Evolutionary conservation across 2,329 filamentous ascomycete genomes (phyloP), one percentile per base, ranked within the genome.

Genomic region (Phoma sp.): DNA sequence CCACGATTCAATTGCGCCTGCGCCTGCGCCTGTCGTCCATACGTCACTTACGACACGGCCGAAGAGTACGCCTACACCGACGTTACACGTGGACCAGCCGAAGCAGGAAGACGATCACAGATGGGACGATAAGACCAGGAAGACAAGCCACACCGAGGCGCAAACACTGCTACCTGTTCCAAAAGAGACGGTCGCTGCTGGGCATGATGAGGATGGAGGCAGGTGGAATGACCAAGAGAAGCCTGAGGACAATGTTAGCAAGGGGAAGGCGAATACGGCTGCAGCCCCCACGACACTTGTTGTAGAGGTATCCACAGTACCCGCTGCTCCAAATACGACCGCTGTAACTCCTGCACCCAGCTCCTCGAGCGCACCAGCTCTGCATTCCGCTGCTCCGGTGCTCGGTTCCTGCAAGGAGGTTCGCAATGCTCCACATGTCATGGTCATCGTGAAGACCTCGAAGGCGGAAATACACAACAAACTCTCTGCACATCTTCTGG

Each of bases 391-490:
- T 27, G 43, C 38, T 2, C 52, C 32, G 27, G 53, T 50, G 8
- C 19, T 31, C 8, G 58, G 57, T 7, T 59, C 61, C 32, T 74
- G 69, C 58, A 65, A 61, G 36, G 61, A 71, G 8, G 65, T 68
- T 24, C 55, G 61, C 1, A 74, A 73, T 25, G 73, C 74, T 3
- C 75, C 82, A 3, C 78, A 86, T 64, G 71, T 86, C 41, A 80
- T 86, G 55, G 78, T 87, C 15, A 74, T 85, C 9, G 75, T 87
- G 57, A 82, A 82, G 59, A 87, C 85, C 0, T 85, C 84, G 48
- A 83, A 84, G 15, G 84, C 82, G 7, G 84, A 87, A 62, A 78
- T 83, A 13, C 70, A 76, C 48, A 77, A 81, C 25, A 85, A 85
- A 65, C 77, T 87, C 2, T 82, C 83, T 1, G 71, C 79, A 2